These are phyloP conservation scores for Trebouxia sp. DNA, from an alignment of 139 green algal genomes.

Conservation along the genomic window DNA sequence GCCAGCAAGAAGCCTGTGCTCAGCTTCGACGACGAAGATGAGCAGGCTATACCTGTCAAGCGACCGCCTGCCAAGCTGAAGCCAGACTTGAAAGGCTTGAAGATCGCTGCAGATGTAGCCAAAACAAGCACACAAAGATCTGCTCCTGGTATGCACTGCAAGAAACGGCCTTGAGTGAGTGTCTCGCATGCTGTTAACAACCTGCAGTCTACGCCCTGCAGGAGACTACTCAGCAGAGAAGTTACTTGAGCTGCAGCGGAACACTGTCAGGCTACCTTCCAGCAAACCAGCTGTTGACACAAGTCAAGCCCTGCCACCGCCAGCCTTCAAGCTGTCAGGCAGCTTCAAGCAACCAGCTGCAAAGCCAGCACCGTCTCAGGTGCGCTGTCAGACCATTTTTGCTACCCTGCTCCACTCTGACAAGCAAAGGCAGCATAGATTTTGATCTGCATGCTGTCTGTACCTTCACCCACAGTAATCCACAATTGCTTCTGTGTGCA, in stretches of 20 bases:
- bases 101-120: background rate
- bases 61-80: background rate
- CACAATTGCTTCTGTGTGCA: background rate
- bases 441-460: background rate
- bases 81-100: slow-evolving; percentile 11
- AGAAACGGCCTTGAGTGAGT: too few relatives aligned
- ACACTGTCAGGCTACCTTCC: slow-evolving; percentile 45
- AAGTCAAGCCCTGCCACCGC: background rate
- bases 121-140: background rate
- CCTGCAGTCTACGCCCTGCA: slow-evolving; percentile 30
- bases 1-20: background rate
- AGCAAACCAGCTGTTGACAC: slow-evolving; percentile 29
- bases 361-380: background rate
- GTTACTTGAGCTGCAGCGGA: slow-evolving; percentile 61
- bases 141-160: slow-evolving; percentile 2
- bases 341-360: slow-evolving; percentile 65
- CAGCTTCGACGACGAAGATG: slow-evolving; percentile 34
- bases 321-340: slow-evolving; percentile 69
- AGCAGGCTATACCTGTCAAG: slow-evolving; percentile 3
- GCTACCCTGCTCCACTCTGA: background rate
- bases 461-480: background rate
- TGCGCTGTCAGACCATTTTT: background rate
- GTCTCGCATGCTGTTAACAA: too few relatives aligned
- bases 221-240: slow-evolving; percentile 70
- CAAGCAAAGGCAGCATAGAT: background rate